Evolutionary conservation across 1,284 basidiomycete genomes (phyloP).

Genomic region (Farysia itapuensis): DNA sequence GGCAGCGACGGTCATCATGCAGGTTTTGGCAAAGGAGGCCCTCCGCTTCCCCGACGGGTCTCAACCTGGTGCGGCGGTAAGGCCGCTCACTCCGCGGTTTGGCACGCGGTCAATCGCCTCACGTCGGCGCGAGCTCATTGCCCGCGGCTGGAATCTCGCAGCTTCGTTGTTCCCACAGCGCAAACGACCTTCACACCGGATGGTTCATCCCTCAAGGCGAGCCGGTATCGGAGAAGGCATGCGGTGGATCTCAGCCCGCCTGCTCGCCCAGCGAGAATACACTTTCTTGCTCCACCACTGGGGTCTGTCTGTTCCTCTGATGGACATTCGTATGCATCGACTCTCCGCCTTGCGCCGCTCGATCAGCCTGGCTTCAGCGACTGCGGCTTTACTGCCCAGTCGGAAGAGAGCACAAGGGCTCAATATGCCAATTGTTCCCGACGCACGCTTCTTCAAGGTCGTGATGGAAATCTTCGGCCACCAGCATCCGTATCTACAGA

Average conservation of each 20-base stretch:
- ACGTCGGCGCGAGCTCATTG: background rate
- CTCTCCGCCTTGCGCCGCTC: background rate
- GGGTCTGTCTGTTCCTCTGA: background rate
- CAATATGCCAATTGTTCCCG: slow-evolving; percentile 5
- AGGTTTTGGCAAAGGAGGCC: slow-evolving; percentile 27
- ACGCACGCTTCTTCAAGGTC: slow-evolving; percentile 25
- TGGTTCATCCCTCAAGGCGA: too few species aligned
- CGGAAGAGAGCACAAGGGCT: slow-evolving; percentile 1
- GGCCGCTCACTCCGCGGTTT: background rate
- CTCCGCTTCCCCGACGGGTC: slow-evolving; percentile 6
- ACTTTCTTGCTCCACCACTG: background rate
- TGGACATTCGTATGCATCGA: background rate
- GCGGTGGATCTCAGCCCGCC: background rate
- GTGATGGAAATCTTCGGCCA: slow-evolving; percentile 24
- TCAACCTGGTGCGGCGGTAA: background rate
- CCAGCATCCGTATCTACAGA: slow-evolving; percentile 1
- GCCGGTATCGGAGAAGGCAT: too few species aligned
- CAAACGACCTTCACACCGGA: too few species aligned
- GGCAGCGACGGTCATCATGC: slow-evolving; percentile 41
- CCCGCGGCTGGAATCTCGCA: slow-evolving; percentile 13
- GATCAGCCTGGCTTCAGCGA: background rate
- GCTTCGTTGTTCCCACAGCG: too few species aligned
- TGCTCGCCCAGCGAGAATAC: slow-evolving; percentile 1
- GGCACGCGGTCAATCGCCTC: too few species aligned
- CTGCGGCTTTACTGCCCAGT: background rate